A percentile compares a stretch with the other conserved stretches of the same genome.
Conservation (phyloP, 345 rosid genomes). For the Nephelium lappaceum region DNA sequence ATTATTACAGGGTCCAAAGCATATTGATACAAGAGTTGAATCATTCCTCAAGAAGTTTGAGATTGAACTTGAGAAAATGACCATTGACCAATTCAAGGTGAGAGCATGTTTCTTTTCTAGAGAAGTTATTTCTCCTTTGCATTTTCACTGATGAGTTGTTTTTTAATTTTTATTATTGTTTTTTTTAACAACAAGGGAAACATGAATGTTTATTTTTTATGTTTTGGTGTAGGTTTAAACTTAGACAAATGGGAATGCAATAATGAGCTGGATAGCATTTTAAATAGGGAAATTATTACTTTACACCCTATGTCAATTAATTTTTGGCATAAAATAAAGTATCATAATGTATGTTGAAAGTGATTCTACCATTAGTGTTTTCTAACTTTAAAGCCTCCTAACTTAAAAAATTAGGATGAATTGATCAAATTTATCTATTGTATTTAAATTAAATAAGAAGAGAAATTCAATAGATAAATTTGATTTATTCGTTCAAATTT, state of each 20-base stretch:
- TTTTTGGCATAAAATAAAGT: background rate
- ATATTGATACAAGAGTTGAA: slow-evolving; percentile 81
- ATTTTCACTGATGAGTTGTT: background rate
- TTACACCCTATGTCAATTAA: background rate
- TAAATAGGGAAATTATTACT: background rate
- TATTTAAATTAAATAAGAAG: too few species aligned
- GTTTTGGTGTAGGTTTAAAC: background rate
- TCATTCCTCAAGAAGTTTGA: slow-evolving; percentile 70
- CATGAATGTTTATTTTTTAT: background rate
- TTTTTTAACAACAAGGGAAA: background rate
- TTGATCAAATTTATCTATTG: too few species aligned
- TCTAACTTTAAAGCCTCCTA: too few species aligned
- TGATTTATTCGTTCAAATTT: too few species aligned
- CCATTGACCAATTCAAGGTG: slow-evolving; percentile 82
- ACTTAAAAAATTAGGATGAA: too few species aligned
- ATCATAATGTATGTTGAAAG: too few species aligned
- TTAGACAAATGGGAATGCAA: background rate
- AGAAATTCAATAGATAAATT: too few species aligned
- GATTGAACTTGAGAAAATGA: slow-evolving; percentile 67
- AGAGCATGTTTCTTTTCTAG: slow-evolving; percentile 15
- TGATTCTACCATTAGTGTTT: too few species aligned
- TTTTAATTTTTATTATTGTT: background rate
- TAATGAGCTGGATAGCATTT: background rate
- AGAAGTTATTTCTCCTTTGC: background rate
- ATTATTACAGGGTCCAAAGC: slow-evolving; percentile 65